Evolutionary conservation across 371 early-diverging fungal genomes (phyloP), one percentile per base, ranked within the genome.

Genomic region (Mortierella sp.): DNA sequence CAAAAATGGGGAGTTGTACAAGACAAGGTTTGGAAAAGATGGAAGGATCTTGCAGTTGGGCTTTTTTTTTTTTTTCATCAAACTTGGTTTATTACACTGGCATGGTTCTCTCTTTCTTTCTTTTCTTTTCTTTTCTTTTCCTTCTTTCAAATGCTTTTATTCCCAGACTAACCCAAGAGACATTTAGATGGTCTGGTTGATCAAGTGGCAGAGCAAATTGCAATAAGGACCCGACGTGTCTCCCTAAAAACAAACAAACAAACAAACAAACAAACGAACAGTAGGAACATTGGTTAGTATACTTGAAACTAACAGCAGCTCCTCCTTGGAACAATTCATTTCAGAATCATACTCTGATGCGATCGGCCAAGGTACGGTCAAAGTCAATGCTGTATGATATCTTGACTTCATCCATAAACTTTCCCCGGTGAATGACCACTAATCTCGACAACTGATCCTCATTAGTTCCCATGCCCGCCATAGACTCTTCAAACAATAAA

Each of bases 211-310:
- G 38, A 81, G 8, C 65, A 81, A 59, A 55, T 81, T 38, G 67
- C 72, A 69, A 32, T 75, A 81, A 13, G 72, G 41, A 40, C 81
- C 81, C 16, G 81, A 81, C 13, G 81, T 81, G 36, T 81, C 81
- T 13, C 81, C 79, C 79, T 79, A 61, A n/a, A 43, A 33, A 53
- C 22, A 43, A 50, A 36, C 7, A n/a, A n/a, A n/a, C n/a, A n/a
- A 63, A 33, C 48, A 28, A 63, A n/a, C 19, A 57, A 60, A 16
- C 41, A 47, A 24, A 43, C 15, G 6, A 11, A 45, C 16, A 45
- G 11, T 11, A 45, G 13, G 16, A 16, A n/a, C 50, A n/a, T n/a
- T n/a, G n/a, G 7, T n/a, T n/a, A n/a, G 50, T 50, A 50, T 50
- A 50, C 11, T 45, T 15, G 43, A 43, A 43, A 43, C 43, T 43